Evolutionary conservation across 305 asterid genomes (phyloP).

Genomic region (Fraxinus dipetala): DNA sequence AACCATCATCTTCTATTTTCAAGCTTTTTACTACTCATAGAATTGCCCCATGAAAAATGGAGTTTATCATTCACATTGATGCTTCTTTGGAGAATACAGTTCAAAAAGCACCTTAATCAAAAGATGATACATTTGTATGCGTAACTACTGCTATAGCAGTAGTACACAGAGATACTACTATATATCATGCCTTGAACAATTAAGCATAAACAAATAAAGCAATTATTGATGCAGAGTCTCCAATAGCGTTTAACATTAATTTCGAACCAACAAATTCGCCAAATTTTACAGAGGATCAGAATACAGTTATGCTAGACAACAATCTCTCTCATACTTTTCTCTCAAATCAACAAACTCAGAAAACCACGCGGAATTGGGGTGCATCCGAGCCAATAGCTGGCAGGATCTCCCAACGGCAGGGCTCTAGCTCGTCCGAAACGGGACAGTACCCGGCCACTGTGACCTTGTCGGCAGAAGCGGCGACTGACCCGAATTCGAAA

Average conservation of each 20-base stretch:
- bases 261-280: background rate
- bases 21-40: background rate
- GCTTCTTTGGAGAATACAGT: background rate
- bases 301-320: background rate
- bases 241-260: background rate
- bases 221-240: background rate
- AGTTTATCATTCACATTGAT: background rate
- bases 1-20: background rate
- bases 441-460: conserved; percentile 49
- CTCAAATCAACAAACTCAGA: conserved; percentile 25
- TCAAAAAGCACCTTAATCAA: background rate
- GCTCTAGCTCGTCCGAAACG: conserved; percentile 47
- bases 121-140: background rate
- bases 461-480: conserved; percentile 42
- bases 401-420: conserved; percentile 54
- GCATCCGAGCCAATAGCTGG: conserved; percentile 41
- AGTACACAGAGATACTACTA: background rate
- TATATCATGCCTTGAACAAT: background rate
- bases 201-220: background rate
- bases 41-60: background rate
- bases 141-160: too few relatives aligned
- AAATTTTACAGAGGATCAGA: background rate
- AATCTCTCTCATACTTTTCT: background rate
- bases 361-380: conserved; percentile 50
- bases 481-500: conserved; percentile 45